Percentiles rank a stretch among this genome's conserved stretches.
Evolutionary conservation across 306 rosid species (phyloP).

Genomic region (Quercus aquifolioides): DNA sequence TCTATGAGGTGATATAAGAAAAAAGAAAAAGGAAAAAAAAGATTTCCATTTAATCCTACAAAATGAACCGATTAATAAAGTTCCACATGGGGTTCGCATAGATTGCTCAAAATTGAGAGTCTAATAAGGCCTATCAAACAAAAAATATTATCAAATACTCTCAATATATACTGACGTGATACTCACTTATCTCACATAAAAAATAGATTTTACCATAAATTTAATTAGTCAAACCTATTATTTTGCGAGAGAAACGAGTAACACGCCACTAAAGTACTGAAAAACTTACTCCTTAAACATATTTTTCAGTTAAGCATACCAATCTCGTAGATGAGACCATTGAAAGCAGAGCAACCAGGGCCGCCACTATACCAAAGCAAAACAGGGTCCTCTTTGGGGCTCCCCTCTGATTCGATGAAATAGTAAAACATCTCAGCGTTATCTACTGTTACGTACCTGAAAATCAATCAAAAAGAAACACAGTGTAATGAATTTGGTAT

Average conservation of each 20-base stretch:
- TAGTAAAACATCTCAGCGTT: conserved; percentile 17
- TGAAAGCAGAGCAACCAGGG: conserved; percentile 23
- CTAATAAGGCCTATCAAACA: too few relatives aligned
- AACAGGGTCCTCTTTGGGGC: conserved; percentile 6
- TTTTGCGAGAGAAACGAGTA: too few relatives aligned
- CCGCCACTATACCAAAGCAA: conserved; percentile 16
- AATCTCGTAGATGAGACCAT: conserved; percentile 5
- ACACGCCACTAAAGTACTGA: too few relatives aligned
- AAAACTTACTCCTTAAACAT: neutral
- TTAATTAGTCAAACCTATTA: too few relatives aligned
- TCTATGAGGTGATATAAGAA: too few relatives aligned
- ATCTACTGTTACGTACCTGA: neutral
- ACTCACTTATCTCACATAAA: too few relatives aligned
- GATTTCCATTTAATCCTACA: neutral
- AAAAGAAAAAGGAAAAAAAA: neutral
- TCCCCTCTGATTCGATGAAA: conserved; percentile 12
- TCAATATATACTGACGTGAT: too few relatives aligned
- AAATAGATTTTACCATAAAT: too few relatives aligned
- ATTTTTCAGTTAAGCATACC: neutral
- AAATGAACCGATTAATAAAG: neutral
- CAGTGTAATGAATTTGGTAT: too few relatives aligned
- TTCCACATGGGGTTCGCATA: neutral
- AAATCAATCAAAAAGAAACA: neutral
- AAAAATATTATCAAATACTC: too few relatives aligned
- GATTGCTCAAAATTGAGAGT: too few relatives aligned